Evolutionary conservation across 2,329 filamentous ascomycete genomes (phyloP), one percentile per base, ranked within the genome.

Genomic region (Colletotrichum truncatum): DNA sequence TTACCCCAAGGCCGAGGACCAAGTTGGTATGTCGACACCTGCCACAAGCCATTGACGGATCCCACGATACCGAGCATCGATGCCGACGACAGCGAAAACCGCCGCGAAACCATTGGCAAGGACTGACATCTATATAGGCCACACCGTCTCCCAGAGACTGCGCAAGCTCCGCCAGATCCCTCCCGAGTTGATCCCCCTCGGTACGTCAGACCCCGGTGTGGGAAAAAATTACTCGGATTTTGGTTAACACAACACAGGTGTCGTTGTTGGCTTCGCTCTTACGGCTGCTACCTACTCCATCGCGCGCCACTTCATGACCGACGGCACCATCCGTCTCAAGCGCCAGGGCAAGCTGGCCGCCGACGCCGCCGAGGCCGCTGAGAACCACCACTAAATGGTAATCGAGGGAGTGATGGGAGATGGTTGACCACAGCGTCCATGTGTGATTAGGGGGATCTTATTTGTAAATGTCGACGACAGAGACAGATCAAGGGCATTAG

Each of bases 71-170:
- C 43, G 28, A 30, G n/a, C 21, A 53, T 34, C 21, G 41, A 57
- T 10, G 10, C 53, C 41, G 34, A 52, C 58, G 41, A 51, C 62
- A n/a, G 62, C 52, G 30, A 21, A 21, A 25, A 26, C 23, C 28
- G 36, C 49, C 56, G 34, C 45, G 4, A 63, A 41, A 64, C 69
- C 26, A 46, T 26, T 32, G 10, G 43, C 61, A 43, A 26, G 36
- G 52, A 32, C 59, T 64, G 49, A 66, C 39, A 25, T n/a, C 14
- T 28, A 41, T 63, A 54, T 70, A 99, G 96, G 93, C 78, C 96
- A 98, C 85, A 98, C 95, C 75, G 89, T 98, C 81, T 97, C 95
- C 71, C 96, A 98, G 86, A 93, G 95, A 79, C 86, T 99, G 75
- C 92, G 94, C 79, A 91, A 89, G 78, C 86, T 98, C 76, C 94